Evolutionary conservation across 2,329 filamentous ascomycete species (phyloP), one percentile per base, ranked within the genome.

Genomic region (Acrodontium crateriforme): DNA sequence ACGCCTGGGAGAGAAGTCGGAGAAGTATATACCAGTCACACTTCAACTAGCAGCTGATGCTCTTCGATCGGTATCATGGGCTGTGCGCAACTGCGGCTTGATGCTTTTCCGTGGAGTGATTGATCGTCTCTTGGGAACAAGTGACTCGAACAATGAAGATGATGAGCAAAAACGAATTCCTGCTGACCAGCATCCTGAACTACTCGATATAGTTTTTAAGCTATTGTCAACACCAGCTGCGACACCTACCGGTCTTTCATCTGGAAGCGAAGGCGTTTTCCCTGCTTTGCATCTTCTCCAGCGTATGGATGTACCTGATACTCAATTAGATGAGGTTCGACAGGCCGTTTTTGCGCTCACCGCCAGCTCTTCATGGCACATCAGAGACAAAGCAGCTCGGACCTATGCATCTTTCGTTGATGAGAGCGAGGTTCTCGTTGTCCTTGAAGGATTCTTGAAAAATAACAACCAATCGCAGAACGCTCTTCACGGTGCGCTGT

Each of bases 11-110:
- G 71, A 72, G 30, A 67, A 69, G 29, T 79, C 82, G 0, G 82
- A 92, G 44, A 61, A 62, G 1, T 78, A 84, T 41, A 64, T 94
- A 6, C 74, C 79, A 6, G 63, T 71, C 16, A 77, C 77, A 18
- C 63, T 98, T 3, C 69, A 76, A 35, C 64, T 95, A n/a, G 84
- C 85, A 2, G 80, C 81, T 8, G 69, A 69, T 33, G 82, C 78
- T 28, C 64, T 98, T 10, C 77, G 73, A 24, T 89, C 82, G 0
- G 69, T 79, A 34, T 72, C 89, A 13, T 98, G 89, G 89, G 82
- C 85, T 0, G 84, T 98, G 31, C 76, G 85, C 1, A 98, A 98
- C 51, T 94, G 84, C 41, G 84, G 84, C 2, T 58, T 95, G 18
- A 78, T 95, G 57, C 70, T 98, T 5, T 74, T 95, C 39, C 74